Evolutionary conservation across 306 rosid genomes (phyloP), one percentile per base, ranked within the genome.

Genomic region (Morella rubra): DNA sequence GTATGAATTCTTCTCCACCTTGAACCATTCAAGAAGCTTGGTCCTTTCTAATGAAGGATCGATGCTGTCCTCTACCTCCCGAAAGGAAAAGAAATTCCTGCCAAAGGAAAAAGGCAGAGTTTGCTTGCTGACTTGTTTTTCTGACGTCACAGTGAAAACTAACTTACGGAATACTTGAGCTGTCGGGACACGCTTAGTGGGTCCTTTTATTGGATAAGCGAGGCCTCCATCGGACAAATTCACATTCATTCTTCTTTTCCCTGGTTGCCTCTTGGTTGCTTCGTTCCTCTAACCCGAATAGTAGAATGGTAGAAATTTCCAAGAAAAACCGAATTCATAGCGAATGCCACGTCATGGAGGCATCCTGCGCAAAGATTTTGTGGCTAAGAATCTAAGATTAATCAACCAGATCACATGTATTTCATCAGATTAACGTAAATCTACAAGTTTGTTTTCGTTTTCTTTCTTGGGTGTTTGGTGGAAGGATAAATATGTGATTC

Each of bases 171-270:
- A 76, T 75, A 61, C 76, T 80, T 80, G 74, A 76, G 73, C 80
- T 80, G 85, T 19, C 18, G 60, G 50, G 78, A 82, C 84, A 79
- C 78, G 84, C 76, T 78, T 77, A 73, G 78, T 81, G 86, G 87
- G 88, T 79, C 66, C 80, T 52, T 15, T 50, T 41, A 51, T 58
- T 50, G 74, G 65, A 62, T 64, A 70, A 52, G 65, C 44, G 65
- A 8, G 53, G 65, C 65, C 73, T 73, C n/a, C 32, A 41, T n/a
- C 62, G 58, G 32, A 47, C 50, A 68, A 55, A 40, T 85, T 69
- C 81, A 53, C 56, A 67, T 67, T 83, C 80, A 46, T 44, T 72
- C 42, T 54, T 74, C 14, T 62, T 55, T 55, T 51, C 50, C 22
- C 12, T 52, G 84, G 79, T 72, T 49, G 5, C 14, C 53, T 4